A percentile compares a stretch with the other conserved stretches of the same genome.
Evolutionary conservation across 2,329 filamentous ascomycete genomes (phyloP).

Genomic region (Dactylellina cionopaga): DNA sequence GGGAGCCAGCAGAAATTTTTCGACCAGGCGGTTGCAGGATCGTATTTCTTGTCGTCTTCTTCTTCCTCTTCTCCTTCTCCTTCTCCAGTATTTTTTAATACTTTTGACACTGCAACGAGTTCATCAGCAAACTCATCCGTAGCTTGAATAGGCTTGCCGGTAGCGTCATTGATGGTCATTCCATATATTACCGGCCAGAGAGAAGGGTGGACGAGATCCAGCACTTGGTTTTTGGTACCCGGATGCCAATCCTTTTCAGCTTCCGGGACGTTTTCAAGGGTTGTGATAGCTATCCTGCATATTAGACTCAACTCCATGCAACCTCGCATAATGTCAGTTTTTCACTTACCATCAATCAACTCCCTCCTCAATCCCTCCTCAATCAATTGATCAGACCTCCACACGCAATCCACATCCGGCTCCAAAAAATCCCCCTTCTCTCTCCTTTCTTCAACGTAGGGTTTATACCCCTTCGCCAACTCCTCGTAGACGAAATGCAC

Average conservation of each 20-base stretch:
- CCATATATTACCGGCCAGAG: slow-evolving; percentile 71
- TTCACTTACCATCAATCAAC: slow-evolving; percentile 21
- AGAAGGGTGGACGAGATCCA: slow-evolving; percentile 73
- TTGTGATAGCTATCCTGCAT: slow-evolving; percentile 59
- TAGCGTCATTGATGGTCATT: neutral
- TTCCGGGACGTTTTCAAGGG: slow-evolving; percentile 66
- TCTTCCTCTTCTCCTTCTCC: too few relatives aligned
- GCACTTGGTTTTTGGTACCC: slow-evolving; percentile 67
- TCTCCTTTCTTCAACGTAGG: neutral
- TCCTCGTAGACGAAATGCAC: neutral
- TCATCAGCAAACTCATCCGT: neutral
- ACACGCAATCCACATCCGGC: slow-evolving; percentile 31
- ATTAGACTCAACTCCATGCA: neutral
- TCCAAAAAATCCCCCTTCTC: slow-evolving; percentile 4
- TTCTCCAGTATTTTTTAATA: too few relatives aligned
- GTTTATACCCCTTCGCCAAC: slow-evolving; percentile 6
- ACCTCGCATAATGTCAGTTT: slow-evolving; percentile 55
- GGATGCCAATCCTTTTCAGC: slow-evolving; percentile 71
- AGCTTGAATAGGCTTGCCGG: slow-evolving; percentile 6
- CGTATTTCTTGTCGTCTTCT: neutral
- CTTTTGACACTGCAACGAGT: too few relatives aligned
- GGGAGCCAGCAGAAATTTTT: slow-evolving; percentile 26
- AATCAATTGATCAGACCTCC: slow-evolving; percentile 16
- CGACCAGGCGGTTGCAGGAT: too few relatives aligned
- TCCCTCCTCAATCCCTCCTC: slow-evolving; percentile 4